A percentile compares a stretch with the other conserved stretches of the same genome.
Conservation (phyloP, 345 rosid species). For the Erysimum cheiranthoides region DNA sequence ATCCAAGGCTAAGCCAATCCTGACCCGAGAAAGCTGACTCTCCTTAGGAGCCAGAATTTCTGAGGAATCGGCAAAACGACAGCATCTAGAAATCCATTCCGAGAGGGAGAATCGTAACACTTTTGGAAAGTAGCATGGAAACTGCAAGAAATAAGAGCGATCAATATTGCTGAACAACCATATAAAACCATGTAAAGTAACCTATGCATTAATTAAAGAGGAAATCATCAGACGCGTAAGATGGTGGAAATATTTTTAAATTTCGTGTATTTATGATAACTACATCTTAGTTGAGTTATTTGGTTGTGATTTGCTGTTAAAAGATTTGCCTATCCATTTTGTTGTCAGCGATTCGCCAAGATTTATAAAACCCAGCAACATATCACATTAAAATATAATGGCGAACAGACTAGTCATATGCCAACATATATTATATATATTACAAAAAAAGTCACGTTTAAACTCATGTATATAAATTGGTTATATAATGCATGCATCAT, state of each 20-base stretch:
- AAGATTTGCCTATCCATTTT: constrained; percentile 8
- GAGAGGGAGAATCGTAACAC: too few relatives aligned
- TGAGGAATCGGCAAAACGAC: too few relatives aligned
- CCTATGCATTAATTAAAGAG: too few relatives aligned
- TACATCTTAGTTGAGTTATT: not conserved
- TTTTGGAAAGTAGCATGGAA: too few relatives aligned
- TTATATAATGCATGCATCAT: not conserved
- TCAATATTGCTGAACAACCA: too few relatives aligned
- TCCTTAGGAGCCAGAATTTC: too few relatives aligned
- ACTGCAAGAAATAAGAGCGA: too few relatives aligned
- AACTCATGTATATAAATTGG: not conserved
- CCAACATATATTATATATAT: not conserved
- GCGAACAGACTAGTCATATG: not conserved
- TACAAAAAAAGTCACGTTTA: constrained; percentile 4
- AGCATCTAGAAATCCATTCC: too few relatives aligned
- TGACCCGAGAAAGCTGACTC: too few relatives aligned
- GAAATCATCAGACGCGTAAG: not conserved
- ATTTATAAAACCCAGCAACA: constrained; percentile 22
- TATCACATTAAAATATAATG: constrained; percentile 9
- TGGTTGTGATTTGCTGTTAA: constrained; percentile 23
- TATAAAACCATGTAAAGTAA: too few relatives aligned
- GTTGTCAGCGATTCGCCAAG: not conserved
- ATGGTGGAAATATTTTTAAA: constrained; percentile 4
- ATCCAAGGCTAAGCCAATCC: too few relatives aligned
- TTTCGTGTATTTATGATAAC: not conserved